Evolutionary conservation across 83 land plant genomes (phyloP), one percentile per base, ranked within the genome.

Genomic region (Larix sibirica): DNA sequence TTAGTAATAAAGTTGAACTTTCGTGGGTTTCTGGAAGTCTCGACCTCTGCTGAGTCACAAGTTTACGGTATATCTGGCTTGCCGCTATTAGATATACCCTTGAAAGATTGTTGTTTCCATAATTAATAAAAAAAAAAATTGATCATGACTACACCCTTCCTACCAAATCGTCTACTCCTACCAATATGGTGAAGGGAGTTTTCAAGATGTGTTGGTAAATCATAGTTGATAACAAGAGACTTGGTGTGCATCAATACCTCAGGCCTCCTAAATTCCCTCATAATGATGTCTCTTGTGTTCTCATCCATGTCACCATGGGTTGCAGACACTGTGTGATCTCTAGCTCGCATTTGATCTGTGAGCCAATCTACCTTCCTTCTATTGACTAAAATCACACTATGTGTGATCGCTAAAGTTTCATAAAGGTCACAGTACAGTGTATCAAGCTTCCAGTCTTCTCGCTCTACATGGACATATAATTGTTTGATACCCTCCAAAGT

Each of bases 281-380:
- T 92, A 83, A 92, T 92, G 64, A 91, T 89, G 79, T 92, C 95
- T 58, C 95, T 83, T 1, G 93, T 87, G 67, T 89, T 92, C 83
- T 92, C 93, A 83, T 91, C 93, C 93, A 90, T 97, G 80, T 97
- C 99, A 14, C 99, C 99, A 86, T 97, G 99, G 95, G 95, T 96
- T 14, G 96, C 88, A 33, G 91, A 91, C 33, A 85, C 85, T 69
- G 89, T 91, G 83, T 90, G 90, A 70, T 88, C 90, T 4, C 88
- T 77, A 59, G 89, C 86, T 6, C 90, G 54, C 92, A 90, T 88
- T 75, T 90, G 82, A 79, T 90, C 92, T 12, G 90, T 88, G 1
- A 90, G 81, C 90, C 90, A 90, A 42, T 90, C 92, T 56, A 90
- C 92, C 86, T 90, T 90, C 65, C 88, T 80, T 28, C 92, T 81